Evolutionary conservation across 2,329 filamentous ascomycete species (phyloP).

Genomic region (Sporothrix pseudoabietina): DNA sequence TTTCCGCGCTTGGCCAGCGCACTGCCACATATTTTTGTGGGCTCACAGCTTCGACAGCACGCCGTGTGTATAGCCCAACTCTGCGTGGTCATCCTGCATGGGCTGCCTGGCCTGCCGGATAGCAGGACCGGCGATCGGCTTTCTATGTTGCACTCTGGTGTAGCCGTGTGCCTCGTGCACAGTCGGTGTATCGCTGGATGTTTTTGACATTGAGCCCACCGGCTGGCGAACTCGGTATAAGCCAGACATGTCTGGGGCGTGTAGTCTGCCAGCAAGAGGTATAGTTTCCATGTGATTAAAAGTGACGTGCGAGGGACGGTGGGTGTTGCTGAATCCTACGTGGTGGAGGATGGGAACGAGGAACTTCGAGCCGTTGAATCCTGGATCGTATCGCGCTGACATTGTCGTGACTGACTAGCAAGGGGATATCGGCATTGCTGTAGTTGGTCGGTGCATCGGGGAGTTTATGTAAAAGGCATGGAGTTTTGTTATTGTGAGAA

Average conservation of each 20-base stretch:
- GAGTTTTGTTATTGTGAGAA: too few species aligned
- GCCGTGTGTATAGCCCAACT: not conserved
- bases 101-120: not conserved
- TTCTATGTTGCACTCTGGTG: constrained; percentile 10
- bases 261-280: too few species aligned
- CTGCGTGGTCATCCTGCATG: not conserved
- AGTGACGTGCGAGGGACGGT: not conserved
- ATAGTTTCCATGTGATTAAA: constrained; percentile 9
- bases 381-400: not conserved
- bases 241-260: not conserved
- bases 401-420: not conserved
- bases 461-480: not conserved
- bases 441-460: not conserved
- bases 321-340: not conserved
- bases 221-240: not conserved
- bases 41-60: not conserved
- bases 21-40: not conserved
- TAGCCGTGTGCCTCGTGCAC: constrained; percentile 18
- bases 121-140: constrained; percentile 22
- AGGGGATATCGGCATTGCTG: not conserved
- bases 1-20: not conserved
- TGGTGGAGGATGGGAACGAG: not conserved
- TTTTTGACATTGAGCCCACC: not conserved
- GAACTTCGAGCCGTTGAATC: not conserved
- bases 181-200: not conserved